A percentile compares a stretch with the other conserved stretches of the same genome.
Evolutionary conservation across 129 eudicot species (phyloP).

Genomic region (Escallonia rubra): DNA sequence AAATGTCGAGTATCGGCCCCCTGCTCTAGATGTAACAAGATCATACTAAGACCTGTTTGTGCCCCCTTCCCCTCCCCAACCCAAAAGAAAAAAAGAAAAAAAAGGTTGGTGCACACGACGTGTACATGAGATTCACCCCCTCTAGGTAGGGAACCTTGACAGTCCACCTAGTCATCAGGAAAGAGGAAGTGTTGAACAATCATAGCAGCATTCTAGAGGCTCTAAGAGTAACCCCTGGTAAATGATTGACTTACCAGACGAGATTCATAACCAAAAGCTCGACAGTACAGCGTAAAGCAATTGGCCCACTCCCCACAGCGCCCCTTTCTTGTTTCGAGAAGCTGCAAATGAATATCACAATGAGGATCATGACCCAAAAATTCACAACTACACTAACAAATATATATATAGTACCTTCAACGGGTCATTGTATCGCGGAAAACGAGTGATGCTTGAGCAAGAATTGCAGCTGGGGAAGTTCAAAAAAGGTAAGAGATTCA

Average conservation of each 20-base stretch:
- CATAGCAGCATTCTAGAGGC: neutral
- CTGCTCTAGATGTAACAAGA: too few species aligned
- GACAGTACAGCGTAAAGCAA: conserved; percentile 93
- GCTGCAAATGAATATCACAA: conserved; percentile 38
- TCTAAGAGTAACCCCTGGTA: neutral
- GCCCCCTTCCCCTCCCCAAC: too few species aligned
- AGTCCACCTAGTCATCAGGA: too few species aligned
- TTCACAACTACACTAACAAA: conserved; percentile 8
- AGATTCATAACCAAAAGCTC: conserved; percentile 87
- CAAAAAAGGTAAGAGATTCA: neutral
- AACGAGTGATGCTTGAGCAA: conserved; percentile 78
- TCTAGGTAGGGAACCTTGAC: too few species aligned
- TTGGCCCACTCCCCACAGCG: conserved; percentile 99
- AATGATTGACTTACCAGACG: conserved; percentile 62
- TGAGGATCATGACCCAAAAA: neutral
- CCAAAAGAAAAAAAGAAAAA: too few species aligned
- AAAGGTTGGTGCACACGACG: too few species aligned
- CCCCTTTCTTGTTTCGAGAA: conserved; percentile 92
- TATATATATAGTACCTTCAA: conserved; percentile 66
- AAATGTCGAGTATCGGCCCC: too few species aligned
- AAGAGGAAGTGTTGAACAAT: too few species aligned
- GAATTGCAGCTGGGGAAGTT: conserved; percentile 55
- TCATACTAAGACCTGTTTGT: too few species aligned
- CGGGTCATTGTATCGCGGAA: conserved; percentile 93
- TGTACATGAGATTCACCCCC: too few species aligned